A percentile compares a stretch with the other conserved stretches of the same genome.
Evolutionary conservation across 208 protist genomes (phyloP).

Genomic region (Leishmania guyanensis): DNA sequence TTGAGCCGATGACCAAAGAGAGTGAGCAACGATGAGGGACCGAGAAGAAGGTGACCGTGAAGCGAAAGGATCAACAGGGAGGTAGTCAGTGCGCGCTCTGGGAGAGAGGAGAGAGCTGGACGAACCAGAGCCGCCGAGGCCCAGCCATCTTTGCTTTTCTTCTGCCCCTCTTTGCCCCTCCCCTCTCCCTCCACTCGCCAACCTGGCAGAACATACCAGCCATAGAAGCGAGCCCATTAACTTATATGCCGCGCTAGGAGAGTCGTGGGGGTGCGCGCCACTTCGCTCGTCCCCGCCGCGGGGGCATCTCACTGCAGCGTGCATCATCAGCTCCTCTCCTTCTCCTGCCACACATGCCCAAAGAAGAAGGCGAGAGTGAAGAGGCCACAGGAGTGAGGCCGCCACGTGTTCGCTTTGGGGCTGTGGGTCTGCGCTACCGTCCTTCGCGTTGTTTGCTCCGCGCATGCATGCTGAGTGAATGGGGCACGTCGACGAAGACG

Average conservation of each 20-base stretch:
- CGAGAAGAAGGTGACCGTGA: not conserved
- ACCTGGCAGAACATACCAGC: not conserved
- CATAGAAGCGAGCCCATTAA: not conserved
- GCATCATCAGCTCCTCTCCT: not conserved
- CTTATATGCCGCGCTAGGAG: not conserved
- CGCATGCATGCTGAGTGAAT: not conserved
- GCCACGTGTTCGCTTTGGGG: not conserved
- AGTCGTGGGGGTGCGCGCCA: not conserved
- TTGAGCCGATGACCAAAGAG: not conserved
- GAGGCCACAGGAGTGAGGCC: not conserved
- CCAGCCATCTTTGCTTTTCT: not conserved
- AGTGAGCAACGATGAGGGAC: not conserved
- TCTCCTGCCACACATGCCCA: not conserved
- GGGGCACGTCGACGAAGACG: not conserved
- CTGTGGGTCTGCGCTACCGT: not conserved
- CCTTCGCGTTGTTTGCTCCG: not conserved
- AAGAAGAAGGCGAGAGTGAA: not conserved
- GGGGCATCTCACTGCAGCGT: not conserved
- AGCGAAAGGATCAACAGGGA: not conserved
- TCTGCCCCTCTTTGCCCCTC: not conserved
- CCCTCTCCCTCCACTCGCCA: not conserved
- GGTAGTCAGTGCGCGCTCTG: not conserved
- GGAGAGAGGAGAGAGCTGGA: constrained; percentile 3
- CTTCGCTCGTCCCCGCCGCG: not conserved
- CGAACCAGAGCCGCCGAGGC: not conserved